Base-by-base conservation (phyloP, 2,329 filamentous ascomycete species). In the Alternaria postmessia region DNA sequence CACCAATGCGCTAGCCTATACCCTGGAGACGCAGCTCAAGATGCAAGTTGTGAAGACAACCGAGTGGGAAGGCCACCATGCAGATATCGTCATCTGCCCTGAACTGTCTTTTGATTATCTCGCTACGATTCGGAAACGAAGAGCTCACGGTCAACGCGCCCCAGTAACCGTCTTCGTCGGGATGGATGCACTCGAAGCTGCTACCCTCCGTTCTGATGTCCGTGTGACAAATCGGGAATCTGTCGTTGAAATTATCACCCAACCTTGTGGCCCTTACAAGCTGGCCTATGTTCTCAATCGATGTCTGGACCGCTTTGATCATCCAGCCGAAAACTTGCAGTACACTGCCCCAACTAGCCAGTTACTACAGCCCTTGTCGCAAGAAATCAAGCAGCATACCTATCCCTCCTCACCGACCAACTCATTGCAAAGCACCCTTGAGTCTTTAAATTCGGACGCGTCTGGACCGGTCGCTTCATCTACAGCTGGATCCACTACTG, bases 191-290 rank as follows among this genome's bases (percentile, higher is more conserved):
- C 61, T 76, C 0, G 74, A 79, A 61, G 75, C 75, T 16, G 64
- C 75, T 2, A 72, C 72, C 7, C 57, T 78, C n/a, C 70, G 74
- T 9, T 70, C 71, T 2, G 75, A 78, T 51, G 72, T 64, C 9
- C 73, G 75, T 5, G 64, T 77, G 0, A 36, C 54, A 12, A 73
- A 62, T 36, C 69, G 67, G 32, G 69, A 76, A 48, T 72, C 69
- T 8, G 71, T 76, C 2, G 74, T 76, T 0, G 75, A 78, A 48
- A 71, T 78, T 4, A 69, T 76, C 26, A 73, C 73, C 3, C 76
- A 78, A 32, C 76, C 76, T n/a, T 74, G 72, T 51, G 75, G 75
- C 22, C 74, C 75, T 5, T 66, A 70, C 36, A 78, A 78, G 44
- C 43, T 78, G 14, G 74, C 75, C 3, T 67, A 67, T 41, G 62